Evolutionary conservation across 805 yeast species (phyloP), one percentile per base, ranked within the genome.

Genomic region (Diddensiella transvaalensis): DNA sequence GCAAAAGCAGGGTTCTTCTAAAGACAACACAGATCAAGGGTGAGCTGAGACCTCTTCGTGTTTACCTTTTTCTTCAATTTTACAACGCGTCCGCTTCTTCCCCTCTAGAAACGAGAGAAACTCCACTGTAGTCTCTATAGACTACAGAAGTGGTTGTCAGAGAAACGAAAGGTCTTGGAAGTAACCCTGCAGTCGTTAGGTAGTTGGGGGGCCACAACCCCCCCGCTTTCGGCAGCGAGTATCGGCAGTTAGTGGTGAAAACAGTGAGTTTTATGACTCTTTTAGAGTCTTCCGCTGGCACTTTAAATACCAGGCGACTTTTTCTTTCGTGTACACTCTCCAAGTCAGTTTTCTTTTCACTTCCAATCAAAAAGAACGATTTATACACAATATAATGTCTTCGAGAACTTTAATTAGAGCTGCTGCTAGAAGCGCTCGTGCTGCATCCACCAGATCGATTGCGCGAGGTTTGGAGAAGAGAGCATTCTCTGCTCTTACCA

Each of bases 401-500:
- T 45, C 59, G 22, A 47, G 58, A 45, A 40, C 58, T 37, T 65
- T 70, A 46, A 57, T 68, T 62, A 73, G 80, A 73, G 65, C 71
- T 65, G 69, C 79, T 55, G 64, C 74, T 55, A 73, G 78, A 60
- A 67, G 78, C 53, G 72, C 80, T 50, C 69, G 78, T 58, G 65
- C 73, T 54, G 72, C 79, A 52, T 71, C 71, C 54, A 60, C 64
- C 50, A 57, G 60, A 46, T 57, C 71, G 18, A 64, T 71, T 54
- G 63, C 70, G 50, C 55, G 59, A 30, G 43, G 53, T 47, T 57
- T 58, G 50, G 62, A 82, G 61, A 77, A 79, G 75, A 84, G 93
- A 75, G 75, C 89, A 54, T 70, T 86, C 59, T 71, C 88, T 59
- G 64, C 61, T 35, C 56, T 64, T 29, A 63, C 69, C 55, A 66